These are phyloP conservation scores for Boletus sp. DNA, from an alignment of 768 basidiomycete genomes.

Conservation along the genomic window DNA sequence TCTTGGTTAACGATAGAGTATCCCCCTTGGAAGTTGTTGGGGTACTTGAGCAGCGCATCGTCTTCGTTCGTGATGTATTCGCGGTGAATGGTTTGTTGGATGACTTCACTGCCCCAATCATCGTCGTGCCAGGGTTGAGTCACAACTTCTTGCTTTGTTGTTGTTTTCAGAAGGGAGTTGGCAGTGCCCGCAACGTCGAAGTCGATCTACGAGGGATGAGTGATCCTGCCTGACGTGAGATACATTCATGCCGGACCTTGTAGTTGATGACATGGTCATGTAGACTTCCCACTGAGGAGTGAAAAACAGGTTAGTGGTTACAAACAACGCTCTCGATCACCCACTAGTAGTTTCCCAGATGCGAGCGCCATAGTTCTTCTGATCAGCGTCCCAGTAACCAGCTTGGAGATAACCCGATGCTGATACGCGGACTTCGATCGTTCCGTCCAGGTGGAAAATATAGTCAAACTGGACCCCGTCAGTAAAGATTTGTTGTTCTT, in stretches of 20 bases:
- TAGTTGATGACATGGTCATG: conserved; percentile 70
- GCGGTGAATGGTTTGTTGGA: conserved; percentile 50
- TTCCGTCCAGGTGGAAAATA: conserved; percentile 62
- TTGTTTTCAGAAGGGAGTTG: conserved; percentile 55
- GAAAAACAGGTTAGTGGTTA: background rate
- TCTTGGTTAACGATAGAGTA: conserved; percentile 57
- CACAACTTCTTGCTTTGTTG: conserved; percentile 47
- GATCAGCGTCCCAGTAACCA: conserved; percentile 51
- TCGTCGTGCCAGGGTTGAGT: conserved; percentile 54
- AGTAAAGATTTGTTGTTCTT: conserved; percentile 2
- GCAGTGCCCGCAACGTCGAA: conserved; percentile 58
- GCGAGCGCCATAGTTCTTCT: conserved; percentile 50
- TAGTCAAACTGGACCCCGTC: conserved; percentile 52
- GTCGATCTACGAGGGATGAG: conserved; percentile 43
- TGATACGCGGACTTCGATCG: conserved; percentile 63
- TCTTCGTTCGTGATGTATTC: conserved; percentile 50
- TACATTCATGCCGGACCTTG: conserved; percentile 34
- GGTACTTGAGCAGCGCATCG: conserved; percentile 49
- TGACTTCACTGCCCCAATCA: conserved; percentile 53
- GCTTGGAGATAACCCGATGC: conserved; percentile 70
- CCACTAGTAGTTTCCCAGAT: conserved; percentile 55
- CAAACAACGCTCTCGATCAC: conserved; percentile 14
- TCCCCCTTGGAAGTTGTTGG: conserved; percentile 52
- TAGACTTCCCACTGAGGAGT: conserved; percentile 53
- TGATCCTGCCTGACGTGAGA: background rate